Evolutionary conservation across 805 yeast species (phyloP).

Genomic region (Candida pseudofarinosa): DNA sequence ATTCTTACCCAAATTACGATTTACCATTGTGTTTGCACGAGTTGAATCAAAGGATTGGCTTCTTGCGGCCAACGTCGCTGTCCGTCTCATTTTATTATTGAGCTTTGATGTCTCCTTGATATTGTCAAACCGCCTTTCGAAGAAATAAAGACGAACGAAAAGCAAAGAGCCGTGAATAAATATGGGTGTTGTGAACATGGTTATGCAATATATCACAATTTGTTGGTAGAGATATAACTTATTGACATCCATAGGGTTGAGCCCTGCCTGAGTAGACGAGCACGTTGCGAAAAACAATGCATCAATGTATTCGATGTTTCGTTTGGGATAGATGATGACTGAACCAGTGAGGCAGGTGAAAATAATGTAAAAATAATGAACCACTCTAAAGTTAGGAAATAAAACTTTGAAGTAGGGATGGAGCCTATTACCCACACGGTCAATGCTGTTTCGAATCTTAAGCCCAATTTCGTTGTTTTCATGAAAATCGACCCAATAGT

Average conservation of each 20-base stretch:
- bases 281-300: conserved; percentile 73
- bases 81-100: conserved; percentile 78
- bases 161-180: conserved; percentile 78
- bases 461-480: conserved; percentile 12
- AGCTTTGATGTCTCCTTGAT: conserved; percentile 74
- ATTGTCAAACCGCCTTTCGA: conserved; percentile 79
- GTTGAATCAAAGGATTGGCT: conserved; percentile 30
- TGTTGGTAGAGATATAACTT: conserved; percentile 72
- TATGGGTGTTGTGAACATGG: conserved; percentile 79
- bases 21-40: conserved; percentile 15
- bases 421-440: conserved; percentile 28
- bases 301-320: conserved; percentile 67
- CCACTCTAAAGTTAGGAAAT: conserved; percentile 55
- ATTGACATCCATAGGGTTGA: conserved; percentile 74
- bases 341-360: conserved; percentile 61
- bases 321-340: conserved; percentile 71
- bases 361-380: conserved; percentile 71
- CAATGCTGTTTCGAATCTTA: conserved; percentile 31
- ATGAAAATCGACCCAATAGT: background rate
- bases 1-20: conserved; percentile 27
- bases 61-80: conserved; percentile 63
- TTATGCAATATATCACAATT: conserved; percentile 56
- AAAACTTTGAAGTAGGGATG: conserved; percentile 40
- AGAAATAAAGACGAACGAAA: conserved; percentile 80
- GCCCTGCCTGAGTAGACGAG: conserved; percentile 86